Base-by-base conservation (phyloP, 2,329 filamentous ascomycete genomes). In the Talaromyces islandicus region DNA sequence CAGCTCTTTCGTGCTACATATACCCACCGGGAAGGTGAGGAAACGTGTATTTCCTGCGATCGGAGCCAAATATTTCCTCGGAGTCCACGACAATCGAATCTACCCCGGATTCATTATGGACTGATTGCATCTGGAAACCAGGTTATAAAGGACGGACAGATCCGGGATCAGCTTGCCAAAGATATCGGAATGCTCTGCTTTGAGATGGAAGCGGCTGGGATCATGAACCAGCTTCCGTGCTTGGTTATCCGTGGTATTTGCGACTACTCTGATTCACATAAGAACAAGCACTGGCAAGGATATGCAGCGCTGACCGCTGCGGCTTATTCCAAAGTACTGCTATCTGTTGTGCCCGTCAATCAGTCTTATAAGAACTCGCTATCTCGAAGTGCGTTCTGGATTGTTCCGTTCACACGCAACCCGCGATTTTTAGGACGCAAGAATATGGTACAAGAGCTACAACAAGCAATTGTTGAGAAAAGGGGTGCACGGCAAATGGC, bases 91-190 rank as follows among this genome's bases (percentile, higher is more conserved):
- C 14, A 24, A 3, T 30, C 43, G 11, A 57, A 24, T 27, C 29
- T 55, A 48, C 57, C 57, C 4, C 30, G 43, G 12, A 60, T 70
- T 4, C 67, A 69, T 56, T 69, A 69, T 55, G 69, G 69, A 4
- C 27, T 63, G 9, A 69, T 71, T 41, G 66, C 65, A 3, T 69
- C 68, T 1, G 68, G 60, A 4, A 67, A 70, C 46, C 57, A 54
- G 21, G 41, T 68, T 1, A 65, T 70, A n/a, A 67, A 64, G 54
- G 59, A 66, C 21, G 63, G 62, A 7, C 12, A 48, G 2, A 43
- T 48, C 12, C 53, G 66, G n/a, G 64, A 71, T 48, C 46, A 12
- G 53, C 25, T 62, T 60, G 35, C 51, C 27, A 12, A 56, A 54
- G 19, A 53, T 50, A 2, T 59, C 19, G 54, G 54, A 12, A 32